A percentile compares a stretch with the other conserved stretches of the same genome.
phyloP scores from a whole-genome alignment of 2,329 filamentous ascomycete genomes.

The Pseudogymnoascus sp. region DNA sequence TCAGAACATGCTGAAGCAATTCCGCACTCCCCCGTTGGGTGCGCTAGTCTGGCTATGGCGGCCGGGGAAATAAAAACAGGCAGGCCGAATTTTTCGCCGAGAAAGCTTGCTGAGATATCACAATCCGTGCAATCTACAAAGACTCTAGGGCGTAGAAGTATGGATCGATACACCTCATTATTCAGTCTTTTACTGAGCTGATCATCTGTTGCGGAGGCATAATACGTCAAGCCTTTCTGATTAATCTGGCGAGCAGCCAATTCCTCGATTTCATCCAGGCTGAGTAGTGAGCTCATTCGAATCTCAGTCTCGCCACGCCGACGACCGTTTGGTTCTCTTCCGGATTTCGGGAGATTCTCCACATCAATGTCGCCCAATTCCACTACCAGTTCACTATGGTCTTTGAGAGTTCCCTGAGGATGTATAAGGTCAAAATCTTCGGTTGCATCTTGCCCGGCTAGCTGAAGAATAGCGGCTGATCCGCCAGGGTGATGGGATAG shows the following conservation, averaged over 20 bases:
- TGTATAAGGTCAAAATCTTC: too few relatives aligned
- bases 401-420: too few relatives aligned
- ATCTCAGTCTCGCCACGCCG: too few relatives aligned
- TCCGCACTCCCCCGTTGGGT: conserved; percentile 55
- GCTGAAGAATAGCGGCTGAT: too few relatives aligned
- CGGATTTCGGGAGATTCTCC: too few relatives aligned
- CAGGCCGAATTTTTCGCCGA: conserved; percentile 44
- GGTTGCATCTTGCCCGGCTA: too few relatives aligned
- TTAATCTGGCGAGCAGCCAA: conserved; percentile 59
- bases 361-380: too few relatives aligned
- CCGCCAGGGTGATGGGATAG: too few relatives aligned
- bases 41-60: conserved; percentile 55
- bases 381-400: too few relatives aligned
- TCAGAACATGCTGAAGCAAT: conserved; percentile 44
- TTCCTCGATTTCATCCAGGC: conserved; percentile 77
- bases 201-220: conserved; percentile 62
- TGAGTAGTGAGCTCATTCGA: conserved; percentile 58
- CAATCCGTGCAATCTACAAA: conserved; percentile 48
- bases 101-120: conserved; percentile 43
- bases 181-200: conserved; percentile 54
- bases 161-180: conserved; percentile 43
- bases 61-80: conserved; percentile 59
- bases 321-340: not conserved
- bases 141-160: conserved; percentile 52
- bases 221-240: conserved; percentile 59